Evolutionary conservation across 257 asterid species (phyloP).

Genomic region (Echium plantagineum): DNA sequence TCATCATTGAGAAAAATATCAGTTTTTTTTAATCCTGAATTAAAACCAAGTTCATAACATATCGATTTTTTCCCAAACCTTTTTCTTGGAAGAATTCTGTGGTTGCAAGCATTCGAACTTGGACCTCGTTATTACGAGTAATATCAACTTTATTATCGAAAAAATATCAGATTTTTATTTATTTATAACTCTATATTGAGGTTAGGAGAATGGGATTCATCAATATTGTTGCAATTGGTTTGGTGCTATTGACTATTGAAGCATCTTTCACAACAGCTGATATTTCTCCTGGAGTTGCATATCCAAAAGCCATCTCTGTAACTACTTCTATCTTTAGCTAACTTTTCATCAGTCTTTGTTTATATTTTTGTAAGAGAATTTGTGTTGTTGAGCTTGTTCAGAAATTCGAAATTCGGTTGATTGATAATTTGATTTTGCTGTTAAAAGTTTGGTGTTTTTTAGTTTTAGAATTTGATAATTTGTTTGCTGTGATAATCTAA

Average conservation of each 20-base stretch:
- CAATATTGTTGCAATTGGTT: slow-evolving; percentile 10
- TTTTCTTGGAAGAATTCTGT: no score
- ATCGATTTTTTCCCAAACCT: no score
- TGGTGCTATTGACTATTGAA: slow-evolving; percentile 21
- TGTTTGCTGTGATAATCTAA: no score
- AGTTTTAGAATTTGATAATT: background rate
- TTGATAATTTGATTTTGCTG: no score
- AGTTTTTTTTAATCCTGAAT: no score
- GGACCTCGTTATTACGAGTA: no score
- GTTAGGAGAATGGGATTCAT: slow-evolving; percentile 10
- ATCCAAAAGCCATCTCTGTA: slow-evolving; percentile 57
- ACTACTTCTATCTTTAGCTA: background rate
- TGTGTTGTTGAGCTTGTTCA: no score
- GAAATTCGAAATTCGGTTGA: no score
- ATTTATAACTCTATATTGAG: no score
- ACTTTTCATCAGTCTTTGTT: background rate
- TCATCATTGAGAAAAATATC: background rate
- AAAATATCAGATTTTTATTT: background rate
- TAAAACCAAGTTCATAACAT: no score
- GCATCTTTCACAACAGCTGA: slow-evolving; percentile 24
- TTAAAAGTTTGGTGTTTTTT: background rate
- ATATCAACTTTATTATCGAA: no score
- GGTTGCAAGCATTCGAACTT: no score
- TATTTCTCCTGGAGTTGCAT: slow-evolving; percentile 24
- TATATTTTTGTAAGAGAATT: background rate